Percentiles rank a stretch among this genome's conserved stretches.
phyloP scores from a whole-genome alignment of 1,284 basidiomycete genomes.

The Vanrija sp. region DNA sequence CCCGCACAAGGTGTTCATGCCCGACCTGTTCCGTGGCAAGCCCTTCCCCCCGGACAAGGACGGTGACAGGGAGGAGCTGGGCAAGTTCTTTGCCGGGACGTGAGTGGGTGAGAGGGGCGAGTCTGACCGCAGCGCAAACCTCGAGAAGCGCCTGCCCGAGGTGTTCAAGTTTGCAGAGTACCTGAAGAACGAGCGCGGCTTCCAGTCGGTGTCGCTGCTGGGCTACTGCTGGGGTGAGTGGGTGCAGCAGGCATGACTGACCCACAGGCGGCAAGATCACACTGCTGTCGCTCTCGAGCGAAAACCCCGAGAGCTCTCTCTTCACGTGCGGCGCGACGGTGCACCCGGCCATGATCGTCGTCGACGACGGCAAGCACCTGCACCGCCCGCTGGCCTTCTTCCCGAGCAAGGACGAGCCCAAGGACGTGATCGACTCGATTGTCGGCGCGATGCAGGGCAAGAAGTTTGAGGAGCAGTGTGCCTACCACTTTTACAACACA shows the following conservation, averaged over 20 bases:
- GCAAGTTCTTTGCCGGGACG: slow-evolving; percentile 40
- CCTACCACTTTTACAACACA: slow-evolving; percentile 38
- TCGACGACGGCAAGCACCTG: slow-evolving; percentile 36
- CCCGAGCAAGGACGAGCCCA: slow-evolving; percentile 38
- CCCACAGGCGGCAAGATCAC: slow-evolving; percentile 38
- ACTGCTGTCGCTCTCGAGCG: slow-evolving; percentile 23
- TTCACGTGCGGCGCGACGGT: slow-evolving; percentile 34
- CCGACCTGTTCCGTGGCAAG: slow-evolving; percentile 38
- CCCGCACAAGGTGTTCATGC: slow-evolving; percentile 36
- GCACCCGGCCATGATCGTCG: slow-evolving; percentile 42
- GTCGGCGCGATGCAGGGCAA: slow-evolving; percentile 21
- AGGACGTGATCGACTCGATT: slow-evolving; percentile 34
- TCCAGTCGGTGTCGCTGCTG: slow-evolving; percentile 31
- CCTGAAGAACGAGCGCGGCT: slow-evolving; percentile 22
- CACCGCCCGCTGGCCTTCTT: slow-evolving; percentile 36
- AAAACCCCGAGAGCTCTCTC: slow-evolving; percentile 4
- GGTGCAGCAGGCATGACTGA: background rate
- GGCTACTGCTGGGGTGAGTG: slow-evolving; percentile 45
- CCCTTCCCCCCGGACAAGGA: slow-evolving; percentile 42
- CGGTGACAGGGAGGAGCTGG: slow-evolving; percentile 35
- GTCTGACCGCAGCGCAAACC: slow-evolving; percentile 30
- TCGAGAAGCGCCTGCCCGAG: slow-evolving; percentile 37
- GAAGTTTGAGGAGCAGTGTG: slow-evolving; percentile 21
- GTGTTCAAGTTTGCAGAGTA: slow-evolving; percentile 31
- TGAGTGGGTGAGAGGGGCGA: slow-evolving; percentile 12